Conservation (phyloP, 768 basidiomycete genomes). For the Collybiopsis luxurians region DNA sequence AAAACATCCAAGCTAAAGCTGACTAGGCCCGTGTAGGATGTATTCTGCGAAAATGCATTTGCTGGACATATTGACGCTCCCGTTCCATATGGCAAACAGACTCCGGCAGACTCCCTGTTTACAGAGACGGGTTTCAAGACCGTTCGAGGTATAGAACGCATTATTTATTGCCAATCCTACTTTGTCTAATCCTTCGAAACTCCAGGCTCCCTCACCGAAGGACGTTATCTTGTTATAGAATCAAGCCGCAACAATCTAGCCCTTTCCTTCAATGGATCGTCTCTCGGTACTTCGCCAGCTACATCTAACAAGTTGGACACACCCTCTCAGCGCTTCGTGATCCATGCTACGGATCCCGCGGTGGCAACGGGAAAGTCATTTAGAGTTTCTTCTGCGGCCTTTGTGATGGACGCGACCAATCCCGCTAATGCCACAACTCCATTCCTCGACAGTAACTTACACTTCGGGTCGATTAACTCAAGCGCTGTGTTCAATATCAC, state of each 20-base stretch:
- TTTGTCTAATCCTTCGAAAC: neutral
- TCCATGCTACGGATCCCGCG: neutral
- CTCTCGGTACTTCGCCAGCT: neutral
- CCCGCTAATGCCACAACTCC: neutral
- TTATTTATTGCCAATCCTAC: too few relatives aligned
- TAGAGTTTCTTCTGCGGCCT: neutral
- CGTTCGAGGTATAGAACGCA: neutral
- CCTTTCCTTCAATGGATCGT: neutral
- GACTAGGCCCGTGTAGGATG: neutral
- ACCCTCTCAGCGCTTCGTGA: neutral
- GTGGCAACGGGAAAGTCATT: neutral
- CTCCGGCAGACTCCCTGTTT: neutral
- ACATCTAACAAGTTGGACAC: neutral
- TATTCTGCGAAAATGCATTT: neutral
- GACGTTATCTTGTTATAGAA: conserved; percentile 1
- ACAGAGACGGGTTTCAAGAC: conserved; percentile 2
- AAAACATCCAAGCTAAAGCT: too few relatives aligned
- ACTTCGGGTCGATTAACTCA: neutral
- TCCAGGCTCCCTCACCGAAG: neutral
- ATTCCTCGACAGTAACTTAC: neutral
- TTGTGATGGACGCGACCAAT: neutral
- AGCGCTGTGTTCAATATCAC: neutral
- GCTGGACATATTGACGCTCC: neutral
- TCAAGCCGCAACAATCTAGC: neutral
- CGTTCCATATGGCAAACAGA: conserved; percentile 1